phyloP scores from a whole-genome alignment of 176 grass and related monocot species.

The Areca catechu region DNA sequence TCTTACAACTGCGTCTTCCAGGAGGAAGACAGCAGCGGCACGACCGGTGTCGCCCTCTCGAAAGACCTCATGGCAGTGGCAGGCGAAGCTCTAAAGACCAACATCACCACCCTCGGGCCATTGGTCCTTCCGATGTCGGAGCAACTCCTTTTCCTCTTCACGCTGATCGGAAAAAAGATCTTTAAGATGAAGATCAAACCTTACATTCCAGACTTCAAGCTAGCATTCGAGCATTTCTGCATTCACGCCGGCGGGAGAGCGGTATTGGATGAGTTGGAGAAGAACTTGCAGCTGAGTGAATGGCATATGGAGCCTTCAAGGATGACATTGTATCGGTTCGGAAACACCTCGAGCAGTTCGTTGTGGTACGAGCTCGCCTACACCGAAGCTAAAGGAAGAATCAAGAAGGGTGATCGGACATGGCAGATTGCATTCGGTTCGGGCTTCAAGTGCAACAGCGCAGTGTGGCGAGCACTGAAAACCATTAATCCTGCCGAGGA shows the following conservation, averaged over 20 bases:
- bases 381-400: constrained; percentile 58
- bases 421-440: constrained; percentile 89
- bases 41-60: neutral
- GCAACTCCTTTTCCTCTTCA: constrained; percentile 7
- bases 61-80: constrained; percentile 10
- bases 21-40: neutral
- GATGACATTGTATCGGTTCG: constrained; percentile 91
- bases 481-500: constrained; percentile 27
- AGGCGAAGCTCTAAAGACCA: constrained; percentile 7
- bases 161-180: neutral
- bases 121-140: constrained; percentile 10
- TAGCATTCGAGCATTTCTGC: constrained; percentile 99
- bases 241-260: constrained; percentile 82
- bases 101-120: constrained; percentile 11
- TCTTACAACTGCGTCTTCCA: neutral
- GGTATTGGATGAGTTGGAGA: constrained; percentile 80
- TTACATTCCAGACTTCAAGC: constrained; percentile 72
- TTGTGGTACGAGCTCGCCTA: constrained; percentile 95
- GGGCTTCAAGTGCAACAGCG: constrained; percentile 80
- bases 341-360: constrained; percentile 93
- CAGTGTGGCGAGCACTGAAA: constrained; percentile 59
- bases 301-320: constrained; percentile 85
- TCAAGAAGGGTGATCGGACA: constrained; percentile 44
- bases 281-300: constrained; percentile 55
- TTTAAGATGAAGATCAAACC: constrained; percentile 3